These are phyloP conservation scores for Astrephomene gubernaculifera DNA, from an alignment of 139 green algal genomes.

Conservation along the genomic window DNA sequence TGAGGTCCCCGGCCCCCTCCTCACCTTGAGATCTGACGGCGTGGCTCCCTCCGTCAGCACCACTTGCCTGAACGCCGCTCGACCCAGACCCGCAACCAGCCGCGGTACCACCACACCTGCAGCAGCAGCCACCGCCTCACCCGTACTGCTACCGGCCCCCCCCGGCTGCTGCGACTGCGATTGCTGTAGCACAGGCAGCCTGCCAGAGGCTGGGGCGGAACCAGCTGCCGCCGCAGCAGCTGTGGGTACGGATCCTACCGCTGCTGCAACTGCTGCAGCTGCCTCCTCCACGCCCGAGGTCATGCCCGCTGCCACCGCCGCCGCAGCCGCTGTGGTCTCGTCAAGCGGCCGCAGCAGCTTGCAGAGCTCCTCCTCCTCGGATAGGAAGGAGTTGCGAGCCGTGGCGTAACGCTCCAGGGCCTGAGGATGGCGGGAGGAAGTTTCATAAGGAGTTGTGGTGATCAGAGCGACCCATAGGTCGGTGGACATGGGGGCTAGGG, in stretches of 20 bases:
- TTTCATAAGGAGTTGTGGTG: too few relatives aligned
- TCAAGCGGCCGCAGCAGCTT: conserved; percentile 26
- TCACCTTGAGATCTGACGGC: conserved; percentile 39
- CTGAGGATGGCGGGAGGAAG: neutral
- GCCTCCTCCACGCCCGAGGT: neutral
- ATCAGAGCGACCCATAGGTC: too few relatives aligned
- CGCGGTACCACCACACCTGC: conserved; percentile 17
- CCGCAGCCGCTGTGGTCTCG: neutral
- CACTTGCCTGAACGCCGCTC: conserved; percentile 23
- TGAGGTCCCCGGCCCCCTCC: neutral
- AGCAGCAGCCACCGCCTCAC: neutral
- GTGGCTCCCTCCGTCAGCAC: neutral
- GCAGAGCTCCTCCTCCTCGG: conserved; percentile 37
- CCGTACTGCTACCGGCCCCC: too few relatives aligned
- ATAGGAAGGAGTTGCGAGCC: conserved; percentile 3
- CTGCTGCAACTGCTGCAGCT: too few relatives aligned
- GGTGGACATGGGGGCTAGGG: too few relatives aligned
- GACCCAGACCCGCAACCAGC: conserved; percentile 16
- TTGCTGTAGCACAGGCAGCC: too few relatives aligned
- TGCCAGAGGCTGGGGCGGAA: neutral
- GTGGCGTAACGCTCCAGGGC: conserved; percentile 41
- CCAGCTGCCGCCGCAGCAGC: neutral
- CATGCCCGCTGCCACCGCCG: neutral
- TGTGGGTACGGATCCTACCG: too few relatives aligned
- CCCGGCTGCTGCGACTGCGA: too few relatives aligned